Evolutionary conservation across 257 asterid species (phyloP).

Genomic region (Solanum etuberosum): DNA sequence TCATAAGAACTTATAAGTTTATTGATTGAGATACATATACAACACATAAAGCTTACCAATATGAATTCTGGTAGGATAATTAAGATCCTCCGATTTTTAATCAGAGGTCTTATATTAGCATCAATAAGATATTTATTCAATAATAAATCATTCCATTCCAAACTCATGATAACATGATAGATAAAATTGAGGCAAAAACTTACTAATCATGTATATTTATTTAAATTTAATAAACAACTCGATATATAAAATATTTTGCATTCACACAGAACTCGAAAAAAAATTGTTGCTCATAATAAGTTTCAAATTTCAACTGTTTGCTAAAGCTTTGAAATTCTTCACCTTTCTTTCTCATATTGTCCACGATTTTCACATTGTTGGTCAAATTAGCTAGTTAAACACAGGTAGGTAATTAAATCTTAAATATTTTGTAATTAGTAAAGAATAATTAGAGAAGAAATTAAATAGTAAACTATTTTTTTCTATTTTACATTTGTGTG

Average conservation of each 20-base stretch:
- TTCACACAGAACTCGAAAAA: too few species aligned
- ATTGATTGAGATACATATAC: too few species aligned
- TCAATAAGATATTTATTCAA: neutral
- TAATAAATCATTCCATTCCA: neutral
- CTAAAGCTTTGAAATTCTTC: neutral
- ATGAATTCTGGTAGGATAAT: neutral
- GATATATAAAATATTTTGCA: neutral
- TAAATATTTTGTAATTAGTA: neutral
- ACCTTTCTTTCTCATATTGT: neutral
- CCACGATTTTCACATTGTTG: neutral
- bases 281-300: too few species aligned
- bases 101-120: neutral
- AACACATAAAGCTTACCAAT: neutral
- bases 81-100: neutral
- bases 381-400: neutral
- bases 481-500: neutral
- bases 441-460: neutral
- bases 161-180: neutral
- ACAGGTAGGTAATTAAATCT: neutral
- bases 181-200: neutral
- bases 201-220: neutral
- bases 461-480: neutral
- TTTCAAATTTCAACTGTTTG: neutral
- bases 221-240: neutral
- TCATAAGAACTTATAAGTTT: neutral